Percentiles rank a stretch among this genome's conserved stretches.
These are phyloP conservation scores for Fusarium sp. DNA, from an alignment of 2,329 filamentous ascomycete species.

Conservation along the genomic window DNA sequence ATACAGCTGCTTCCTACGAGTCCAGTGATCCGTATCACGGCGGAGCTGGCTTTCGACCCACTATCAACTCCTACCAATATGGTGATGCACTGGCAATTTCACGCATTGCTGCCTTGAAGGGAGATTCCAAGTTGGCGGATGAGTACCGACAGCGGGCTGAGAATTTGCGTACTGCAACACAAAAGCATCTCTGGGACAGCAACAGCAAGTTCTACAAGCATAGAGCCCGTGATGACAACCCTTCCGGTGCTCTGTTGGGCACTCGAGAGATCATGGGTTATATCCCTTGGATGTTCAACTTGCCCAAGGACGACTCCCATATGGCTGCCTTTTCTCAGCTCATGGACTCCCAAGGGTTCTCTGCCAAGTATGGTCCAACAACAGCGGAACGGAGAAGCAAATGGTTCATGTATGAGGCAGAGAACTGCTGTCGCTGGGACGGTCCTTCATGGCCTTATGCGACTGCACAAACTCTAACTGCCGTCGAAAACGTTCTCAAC, in stretches of 20 bases:
- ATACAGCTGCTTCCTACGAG: slow-evolving; percentile 8
- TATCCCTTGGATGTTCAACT: slow-evolving; percentile 4
- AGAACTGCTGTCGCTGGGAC: background rate
- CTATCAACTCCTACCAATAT: slow-evolving; percentile 7
- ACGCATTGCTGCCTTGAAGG: background rate
- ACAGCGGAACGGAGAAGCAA: slow-evolving; percentile 6
- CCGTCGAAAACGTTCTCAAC: background rate
- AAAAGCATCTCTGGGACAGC: background rate
- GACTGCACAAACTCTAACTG: background rate
- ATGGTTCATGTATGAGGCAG: slow-evolving; percentile 7
- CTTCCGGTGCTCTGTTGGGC: background rate
- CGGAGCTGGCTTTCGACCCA: background rate
- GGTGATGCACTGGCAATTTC: background rate
- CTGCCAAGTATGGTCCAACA: background rate
- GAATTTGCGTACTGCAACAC: background rate
- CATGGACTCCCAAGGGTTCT: background rate
- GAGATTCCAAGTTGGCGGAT: background rate
- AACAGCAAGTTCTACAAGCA: slow-evolving; percentile 3
- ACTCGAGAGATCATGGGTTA: slow-evolving; percentile 12
- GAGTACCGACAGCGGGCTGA: background rate
- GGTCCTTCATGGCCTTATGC: slow-evolving; percentile 12
- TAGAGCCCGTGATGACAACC: background rate
- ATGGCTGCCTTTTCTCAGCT: background rate
- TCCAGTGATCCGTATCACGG: slow-evolving; percentile 2
- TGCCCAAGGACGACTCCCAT: background rate